Evolutionary conservation across 1,284 basidiomycete genomes (phyloP).

Genomic region (Sanghuangporus sanghuang): DNA sequence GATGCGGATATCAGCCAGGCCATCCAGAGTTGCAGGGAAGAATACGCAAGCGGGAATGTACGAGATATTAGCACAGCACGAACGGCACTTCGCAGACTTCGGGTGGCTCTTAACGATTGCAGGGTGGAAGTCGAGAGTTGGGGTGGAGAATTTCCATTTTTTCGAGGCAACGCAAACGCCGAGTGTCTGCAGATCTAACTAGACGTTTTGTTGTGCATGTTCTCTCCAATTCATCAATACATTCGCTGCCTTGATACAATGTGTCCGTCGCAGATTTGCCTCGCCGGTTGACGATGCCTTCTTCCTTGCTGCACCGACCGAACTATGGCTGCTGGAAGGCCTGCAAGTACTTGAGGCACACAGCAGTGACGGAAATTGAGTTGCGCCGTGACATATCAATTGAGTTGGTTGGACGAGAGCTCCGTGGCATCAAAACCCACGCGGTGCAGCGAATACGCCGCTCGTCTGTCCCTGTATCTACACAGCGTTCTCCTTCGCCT

Average conservation of each 20-base stretch:
- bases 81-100: conserved; percentile 43
- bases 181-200: conserved; percentile 15
- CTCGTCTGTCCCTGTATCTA: too few relatives aligned
- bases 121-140: conserved; percentile 46
- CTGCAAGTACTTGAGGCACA: too few relatives aligned
- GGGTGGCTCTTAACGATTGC: conserved; percentile 45
- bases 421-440: too few relatives aligned
- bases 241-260: background rate
- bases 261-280: background rate
- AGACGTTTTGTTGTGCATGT: background rate
- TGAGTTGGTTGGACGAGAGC: too few relatives aligned
- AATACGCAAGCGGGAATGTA: conserved; percentile 51
- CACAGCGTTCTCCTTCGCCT: too few relatives aligned
- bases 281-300: background rate
- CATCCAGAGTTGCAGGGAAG: conserved; percentile 73
- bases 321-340: too few relatives aligned
- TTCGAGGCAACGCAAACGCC: conserved; percentile 31
- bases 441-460: too few relatives aligned
- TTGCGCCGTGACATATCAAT: too few relatives aligned
- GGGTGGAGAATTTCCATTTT: conserved; percentile 70
- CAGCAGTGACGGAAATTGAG: too few relatives aligned
- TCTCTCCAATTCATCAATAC: background rate
- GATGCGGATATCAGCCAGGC: conserved; percentile 75
- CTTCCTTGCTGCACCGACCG: too few relatives aligned
- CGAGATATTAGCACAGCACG: conserved; percentile 41